Base-by-base conservation (phyloP, 192 early-diverging fungal species). In the Coemansia umbellata region DNA sequence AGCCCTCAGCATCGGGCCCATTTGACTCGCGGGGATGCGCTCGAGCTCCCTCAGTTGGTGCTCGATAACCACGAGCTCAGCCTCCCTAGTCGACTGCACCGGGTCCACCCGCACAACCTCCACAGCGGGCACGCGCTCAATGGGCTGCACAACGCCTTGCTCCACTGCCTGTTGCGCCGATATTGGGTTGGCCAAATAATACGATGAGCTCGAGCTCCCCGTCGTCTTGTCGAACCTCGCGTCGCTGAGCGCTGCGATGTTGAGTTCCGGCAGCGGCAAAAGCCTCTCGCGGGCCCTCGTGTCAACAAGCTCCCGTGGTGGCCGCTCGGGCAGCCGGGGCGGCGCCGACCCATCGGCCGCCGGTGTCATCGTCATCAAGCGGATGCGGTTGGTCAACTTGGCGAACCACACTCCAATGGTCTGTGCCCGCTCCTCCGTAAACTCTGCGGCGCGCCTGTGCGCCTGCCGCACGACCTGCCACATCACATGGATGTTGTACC, bases 391-490 rank as follows among this genome's bases (percentile, higher is more conserved):
- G 9, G 72, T 60, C 58, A 75, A 37, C 54, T 75, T 75, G 3
- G 44, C 19, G 26, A 64, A 32, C 72, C 72, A 75, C 49, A 58
- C 9, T 5, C 36, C 52, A 15, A 75, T 64, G 0, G 72, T 64
- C 21, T 26, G 48, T 0, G 72, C 72, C 1, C 72, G 56, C 30
- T 67, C 60, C 2, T 52, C 48, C 7, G 61, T 61, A 37, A 75
- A 75, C 50, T 63, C 28, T 21, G 17, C 43, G 1, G 59, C 37
- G 6, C 42, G 54, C 31, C 37, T 30, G 17, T 75, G 39, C 5
- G 72, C 72, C 37, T 75, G 60, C 45, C 64, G 65, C 8, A 75
- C 58, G 6, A 75, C 54, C 40, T 75, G 72, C 72, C 72, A 75
- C 72, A 75, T 75, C 4, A 68, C 44, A 47, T 75, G 66, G 41